Percentiles rank a stretch among this genome's conserved stretches.
These are phyloP conservation scores for Wallemia mellicola DNA, from an alignment of 1,284 basidiomycete genomes.

Conservation along the genomic window DNA sequence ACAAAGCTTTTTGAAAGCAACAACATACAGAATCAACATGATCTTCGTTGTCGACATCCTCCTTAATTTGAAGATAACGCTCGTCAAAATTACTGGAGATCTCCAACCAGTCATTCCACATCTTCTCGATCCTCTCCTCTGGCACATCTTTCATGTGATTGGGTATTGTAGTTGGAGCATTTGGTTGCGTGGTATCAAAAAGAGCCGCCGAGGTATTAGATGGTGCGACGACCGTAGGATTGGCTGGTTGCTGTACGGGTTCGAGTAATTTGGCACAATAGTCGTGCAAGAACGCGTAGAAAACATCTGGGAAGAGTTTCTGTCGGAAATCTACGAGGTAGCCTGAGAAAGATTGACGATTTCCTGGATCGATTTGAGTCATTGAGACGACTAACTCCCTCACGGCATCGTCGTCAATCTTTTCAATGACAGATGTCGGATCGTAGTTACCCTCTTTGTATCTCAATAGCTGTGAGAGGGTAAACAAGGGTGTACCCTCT, in stretches of 20 bases:
- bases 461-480: slow-evolving; percentile 79
- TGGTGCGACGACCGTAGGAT: slow-evolving; percentile 13
- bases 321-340: slow-evolving; percentile 41
- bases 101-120: slow-evolving; percentile 54
- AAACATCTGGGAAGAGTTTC: slow-evolving; percentile 59
- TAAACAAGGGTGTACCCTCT: slow-evolving; percentile 80
- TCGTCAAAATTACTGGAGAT: slow-evolving; percentile 35
- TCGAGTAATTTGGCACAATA: slow-evolving; percentile 58
- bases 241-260: slow-evolving; percentile 18
- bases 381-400: slow-evolving; percentile 36
- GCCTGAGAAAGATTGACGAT: slow-evolving; percentile 52
- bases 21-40: slow-evolving; percentile 3
- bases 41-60: slow-evolving; percentile 12
- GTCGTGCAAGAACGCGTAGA: slow-evolving; percentile 77
- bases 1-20: neutral
- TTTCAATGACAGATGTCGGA: slow-evolving; percentile 38
- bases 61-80: slow-evolving; percentile 14
- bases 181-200: slow-evolving; percentile 8
- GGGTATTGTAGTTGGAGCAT: neutral
- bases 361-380: slow-evolving; percentile 47
- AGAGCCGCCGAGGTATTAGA: slow-evolving; percentile 9
- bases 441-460: slow-evolving; percentile 61
- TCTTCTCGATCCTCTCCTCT: slow-evolving; percentile 38
- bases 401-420: slow-evolving; percentile 52
- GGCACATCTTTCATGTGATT: slow-evolving; percentile 10